Base-by-base conservation (phyloP, 192 early-diverging fungal species). In the Diversispora epigaea region DNA sequence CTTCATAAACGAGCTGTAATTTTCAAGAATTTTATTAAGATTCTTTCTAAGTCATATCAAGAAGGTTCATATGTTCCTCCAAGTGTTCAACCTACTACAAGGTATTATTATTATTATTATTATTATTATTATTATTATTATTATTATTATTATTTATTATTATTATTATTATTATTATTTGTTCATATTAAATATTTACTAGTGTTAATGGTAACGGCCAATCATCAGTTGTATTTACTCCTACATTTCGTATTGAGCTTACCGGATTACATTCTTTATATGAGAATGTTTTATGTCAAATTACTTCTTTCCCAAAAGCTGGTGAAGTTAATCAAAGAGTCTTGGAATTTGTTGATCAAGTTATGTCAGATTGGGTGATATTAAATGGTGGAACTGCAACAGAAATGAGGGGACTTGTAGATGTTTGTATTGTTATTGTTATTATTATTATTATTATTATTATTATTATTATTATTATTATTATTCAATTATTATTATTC, bases 251-350 rank as follows among this genome's bases (percentile, higher is more conserved):
- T 44, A 21, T 61, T 40, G 88, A 88, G 32, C 73, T 89, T 17
- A 77, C 87, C 45, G 75, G 75, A 39, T 71, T 89, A 4, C 89
- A 92, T 70, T 78, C 81, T 8, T 76, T 86, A 21, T 91, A 91
- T 75, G 87, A 90, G 77, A 81, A 84, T 17, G 79, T 88, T 40
- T 77, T 93, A 21, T 84, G 85, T 65, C 73, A 82, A 2, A 77
- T 85, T 7, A 82, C 83, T 3, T 39, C 78, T 6, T 91, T 92
- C 65, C 91, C 92, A 6, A 83, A 78, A 55, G 89, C 92, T 4
- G 82, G 85, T 41, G 84, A 91, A 55, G 77, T 81, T 8, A 89
- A 92, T 74, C 73, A 65, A 43, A 81, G 82, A n/a, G 86, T 91
- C 0, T 49, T 91, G 22, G 80, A 83, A 4, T 87, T 88, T 76